A percentile compares a stretch with the other conserved stretches of the same genome.
These are phyloP conservation scores for Nadsonia starkeyi-henricii DNA, from an alignment of 1,139 yeast species.

Conservation along the genomic window DNA sequence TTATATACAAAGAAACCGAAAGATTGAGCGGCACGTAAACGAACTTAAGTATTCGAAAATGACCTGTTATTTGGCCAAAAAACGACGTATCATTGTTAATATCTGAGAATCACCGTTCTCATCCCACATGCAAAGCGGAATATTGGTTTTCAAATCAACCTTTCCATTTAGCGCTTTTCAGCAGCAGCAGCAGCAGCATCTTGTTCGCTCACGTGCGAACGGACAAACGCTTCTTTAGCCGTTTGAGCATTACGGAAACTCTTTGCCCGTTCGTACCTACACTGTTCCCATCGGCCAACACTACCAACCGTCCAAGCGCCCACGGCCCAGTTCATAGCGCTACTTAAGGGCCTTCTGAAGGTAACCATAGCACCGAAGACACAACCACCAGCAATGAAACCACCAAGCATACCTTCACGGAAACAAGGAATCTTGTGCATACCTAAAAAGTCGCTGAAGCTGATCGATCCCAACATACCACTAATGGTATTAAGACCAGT, in stretches of 20 bases:
- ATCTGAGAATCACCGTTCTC: too few relatives aligned
- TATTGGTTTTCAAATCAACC: too few relatives aligned
- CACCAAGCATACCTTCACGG: conserved; percentile 77
- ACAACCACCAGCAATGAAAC: conserved; percentile 74
- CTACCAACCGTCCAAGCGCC: conserved; percentile 73
- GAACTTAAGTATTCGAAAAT: too few relatives aligned
- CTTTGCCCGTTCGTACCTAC: conserved; percentile 55
- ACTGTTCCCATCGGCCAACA: conserved; percentile 85
- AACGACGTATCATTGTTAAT: too few relatives aligned
- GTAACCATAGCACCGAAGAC: conserved; percentile 50
- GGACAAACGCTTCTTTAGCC: conserved; percentile 4
- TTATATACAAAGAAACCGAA: too few relatives aligned
- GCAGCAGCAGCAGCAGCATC: not conserved
- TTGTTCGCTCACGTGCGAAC: not conserved
- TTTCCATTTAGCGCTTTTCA: not conserved
- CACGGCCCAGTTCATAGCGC: conserved; percentile 69
- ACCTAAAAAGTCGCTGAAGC: conserved; percentile 40
- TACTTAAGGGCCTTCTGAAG: conserved; percentile 47
- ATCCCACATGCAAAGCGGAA: too few relatives aligned
- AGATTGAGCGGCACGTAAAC: too few relatives aligned
- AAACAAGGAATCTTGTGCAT: conserved; percentile 72
- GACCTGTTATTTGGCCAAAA: too few relatives aligned
- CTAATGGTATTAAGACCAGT: not conserved
- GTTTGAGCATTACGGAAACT: conserved; percentile 42
- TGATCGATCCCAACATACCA: conserved; percentile 8